Base-by-base conservation (phyloP, 2,329 filamentous ascomycete genomes). In the Colletotrichum chrysophilum region DNA sequence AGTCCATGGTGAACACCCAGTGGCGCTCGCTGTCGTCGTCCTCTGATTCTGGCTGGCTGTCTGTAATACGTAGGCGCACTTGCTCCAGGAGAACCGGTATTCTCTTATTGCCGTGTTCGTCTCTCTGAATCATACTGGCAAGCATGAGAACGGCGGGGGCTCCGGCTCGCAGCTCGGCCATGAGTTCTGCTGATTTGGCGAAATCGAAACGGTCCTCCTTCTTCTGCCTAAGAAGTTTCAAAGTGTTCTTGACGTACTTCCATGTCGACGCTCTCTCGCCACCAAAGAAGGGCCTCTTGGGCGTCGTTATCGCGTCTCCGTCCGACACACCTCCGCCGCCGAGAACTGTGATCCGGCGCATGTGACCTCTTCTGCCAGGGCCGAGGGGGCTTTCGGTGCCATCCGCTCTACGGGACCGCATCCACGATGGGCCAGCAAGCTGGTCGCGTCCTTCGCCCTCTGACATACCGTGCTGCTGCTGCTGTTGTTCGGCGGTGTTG, bases 21-120 rank as follows among this genome's bases (percentile, higher is more conserved):
- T 98, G 97, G 34, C 96, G 87, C 77, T 92, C 89, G 78, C 87
- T 90, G 74, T 90, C 89, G 69, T 90, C 89, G 71, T 91, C 92
- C 58, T 64, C 55, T 60, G 94, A 92, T 76, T 93, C 91, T 13
- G 92, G 92, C 13, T 89, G 88, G 80, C 95, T 98, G 80, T 98
- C 95, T 10, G 93, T 94, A 75, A 99, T 94, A 73, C 91, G 92
- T 75, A 99, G 90, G 83, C 98, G 98, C 75, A 99, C 89, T 86
- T 99, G 97, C 84, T 99, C 97, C 8, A 99, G 90, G 5, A 99
- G 91, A 69, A 99, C 96, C 0, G 97, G 97, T 73, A 99, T 98
- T 75, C 96, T 93, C 85, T 95, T 97, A 85, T 98, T 97, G 65
- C 96, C 96, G 80, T 98, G 95, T 84, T 99, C 97, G 80, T 99